Evolutionary conservation across 2,329 filamentous ascomycete species (phyloP).

Genomic region (Zymoseptoria passerinii): DNA sequence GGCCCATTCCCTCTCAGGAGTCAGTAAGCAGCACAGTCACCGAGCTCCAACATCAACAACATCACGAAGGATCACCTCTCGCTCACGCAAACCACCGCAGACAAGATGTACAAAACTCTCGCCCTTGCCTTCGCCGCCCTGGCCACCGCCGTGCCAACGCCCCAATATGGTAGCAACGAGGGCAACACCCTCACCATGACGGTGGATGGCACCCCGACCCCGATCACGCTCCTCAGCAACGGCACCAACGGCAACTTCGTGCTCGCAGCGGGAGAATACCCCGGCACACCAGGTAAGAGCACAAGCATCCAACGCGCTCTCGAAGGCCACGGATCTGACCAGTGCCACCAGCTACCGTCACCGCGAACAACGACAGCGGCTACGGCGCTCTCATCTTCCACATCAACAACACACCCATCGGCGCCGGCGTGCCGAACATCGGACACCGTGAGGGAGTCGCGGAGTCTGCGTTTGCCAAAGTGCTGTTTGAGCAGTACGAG

Average conservation of each 20-base stretch:
- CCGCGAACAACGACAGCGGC: slow-evolving; percentile 3
- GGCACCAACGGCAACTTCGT: slow-evolving; percentile 5
- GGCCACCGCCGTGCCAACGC: slow-evolving; percentile 4
- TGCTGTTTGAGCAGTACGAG: slow-evolving; percentile 4
- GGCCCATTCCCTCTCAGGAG: too few species aligned
- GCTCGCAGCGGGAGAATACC: slow-evolving; percentile 5
- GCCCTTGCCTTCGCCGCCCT: slow-evolving; percentile 5
- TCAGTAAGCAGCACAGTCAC: too few species aligned
- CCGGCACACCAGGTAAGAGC: slow-evolving; percentile 8
- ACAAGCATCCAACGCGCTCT: too few species aligned
- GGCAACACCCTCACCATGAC: slow-evolving; percentile 3
- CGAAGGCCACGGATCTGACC: not conserved
- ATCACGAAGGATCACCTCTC: too few species aligned
- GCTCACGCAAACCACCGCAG: not conserved
- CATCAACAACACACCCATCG: slow-evolving; percentile 1
- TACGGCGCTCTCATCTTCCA: slow-evolving; percentile 6
- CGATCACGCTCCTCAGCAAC: slow-evolving; percentile 6
- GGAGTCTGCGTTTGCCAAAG: not conserved
- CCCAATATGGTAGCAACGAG: slow-evolving; percentile 1
- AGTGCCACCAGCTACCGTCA: not conserved
- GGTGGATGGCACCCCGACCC: slow-evolving; percentile 1
- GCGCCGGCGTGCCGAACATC: not conserved
- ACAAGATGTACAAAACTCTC: slow-evolving; percentile 4
- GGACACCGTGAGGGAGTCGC: slow-evolving; percentile 3
- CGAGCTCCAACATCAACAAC: too few species aligned